phyloP scores from a whole-genome alignment of 1,139 yeast genomes.

The Yamadazyma atmosphaerica region DNA sequence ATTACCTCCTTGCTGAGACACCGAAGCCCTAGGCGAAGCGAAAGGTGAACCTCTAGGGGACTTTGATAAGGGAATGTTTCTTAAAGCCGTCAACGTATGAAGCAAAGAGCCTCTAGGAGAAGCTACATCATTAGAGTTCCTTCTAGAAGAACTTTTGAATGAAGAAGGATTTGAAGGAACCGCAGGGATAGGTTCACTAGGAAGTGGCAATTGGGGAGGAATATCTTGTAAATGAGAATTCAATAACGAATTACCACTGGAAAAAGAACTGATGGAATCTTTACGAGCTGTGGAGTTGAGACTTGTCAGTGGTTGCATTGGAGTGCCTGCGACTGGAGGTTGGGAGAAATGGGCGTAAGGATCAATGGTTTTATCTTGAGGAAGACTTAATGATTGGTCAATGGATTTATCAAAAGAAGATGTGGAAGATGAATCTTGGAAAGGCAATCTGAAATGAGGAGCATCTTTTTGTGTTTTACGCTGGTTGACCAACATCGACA shows the following conservation, averaged over 20 bases:
- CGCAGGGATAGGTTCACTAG: conserved; percentile 51
- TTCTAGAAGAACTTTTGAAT: conserved; percentile 36
- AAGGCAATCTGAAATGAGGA: conserved; percentile 63
- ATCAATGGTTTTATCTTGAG: conserved; percentile 18
- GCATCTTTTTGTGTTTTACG: conserved; percentile 32
- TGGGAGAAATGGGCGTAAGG: conserved; percentile 16
- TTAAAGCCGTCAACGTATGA: conserved; percentile 42
- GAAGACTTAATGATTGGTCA: conserved; percentile 13
- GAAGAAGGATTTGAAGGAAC: conserved; percentile 39
- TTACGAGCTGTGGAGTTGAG: conserved; percentile 17
- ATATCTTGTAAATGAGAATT: conserved; percentile 41
- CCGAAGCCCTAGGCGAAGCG: conserved; percentile 50
- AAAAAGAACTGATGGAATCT: conserved; percentile 30
- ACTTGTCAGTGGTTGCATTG: conserved; percentile 2
- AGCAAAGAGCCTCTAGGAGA: conserved; percentile 47
- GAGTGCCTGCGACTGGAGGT: not conserved
- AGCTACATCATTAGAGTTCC: conserved; percentile 36
- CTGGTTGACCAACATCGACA: conserved; percentile 26
- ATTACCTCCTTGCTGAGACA: conserved; percentile 28
- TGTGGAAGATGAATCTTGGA: conserved; percentile 41
- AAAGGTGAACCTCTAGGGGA: conserved; percentile 47
- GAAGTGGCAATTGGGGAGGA: conserved; percentile 58
- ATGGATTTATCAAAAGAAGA: conserved; percentile 6
- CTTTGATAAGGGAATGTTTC: conserved; percentile 38
- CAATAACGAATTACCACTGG: conserved; percentile 29